Conservation (phyloP, 345 rosid species). For the Eucalyptus regnans region DNA sequence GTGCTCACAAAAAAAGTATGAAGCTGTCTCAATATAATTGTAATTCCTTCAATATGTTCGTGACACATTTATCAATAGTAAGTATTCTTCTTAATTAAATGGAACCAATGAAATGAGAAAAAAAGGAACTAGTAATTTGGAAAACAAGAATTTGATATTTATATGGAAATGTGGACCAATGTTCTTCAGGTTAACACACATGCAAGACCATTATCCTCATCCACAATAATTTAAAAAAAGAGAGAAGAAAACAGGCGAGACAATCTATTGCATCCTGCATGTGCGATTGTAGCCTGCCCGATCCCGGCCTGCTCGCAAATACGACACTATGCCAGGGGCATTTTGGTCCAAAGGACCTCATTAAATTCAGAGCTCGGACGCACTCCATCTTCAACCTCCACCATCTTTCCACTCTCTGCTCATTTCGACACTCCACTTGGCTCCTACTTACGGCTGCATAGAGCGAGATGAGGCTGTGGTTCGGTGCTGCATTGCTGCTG, state of each 20-base stretch:
- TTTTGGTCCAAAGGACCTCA: neutral
- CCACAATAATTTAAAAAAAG: neutral
- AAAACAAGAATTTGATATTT: neutral
- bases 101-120: neutral
- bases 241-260: neutral
- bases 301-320: neutral
- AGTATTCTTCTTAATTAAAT: neutral
- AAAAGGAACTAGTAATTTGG: neutral
- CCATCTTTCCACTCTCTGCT: neutral
- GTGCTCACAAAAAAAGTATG: rapidly evolving
- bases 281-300: neutral
- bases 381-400: neutral
- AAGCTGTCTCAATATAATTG: neutral
- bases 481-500: neutral
- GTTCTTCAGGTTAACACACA: neutral
- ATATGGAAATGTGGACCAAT: neutral
- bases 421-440: neutral
- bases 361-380: neutral
- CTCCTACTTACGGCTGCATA: neutral
- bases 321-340: neutral
- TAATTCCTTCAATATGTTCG: rapidly evolving
- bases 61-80: neutral
- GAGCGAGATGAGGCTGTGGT: neutral
- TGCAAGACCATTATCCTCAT: neutral
- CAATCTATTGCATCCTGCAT: neutral